Percentiles rank a stretch among this genome's conserved stretches.
These are phyloP conservation scores for Epichloe gansuensis DNA, from an alignment of 2,329 filamentous ascomycete species.

Conservation along the genomic window DNA sequence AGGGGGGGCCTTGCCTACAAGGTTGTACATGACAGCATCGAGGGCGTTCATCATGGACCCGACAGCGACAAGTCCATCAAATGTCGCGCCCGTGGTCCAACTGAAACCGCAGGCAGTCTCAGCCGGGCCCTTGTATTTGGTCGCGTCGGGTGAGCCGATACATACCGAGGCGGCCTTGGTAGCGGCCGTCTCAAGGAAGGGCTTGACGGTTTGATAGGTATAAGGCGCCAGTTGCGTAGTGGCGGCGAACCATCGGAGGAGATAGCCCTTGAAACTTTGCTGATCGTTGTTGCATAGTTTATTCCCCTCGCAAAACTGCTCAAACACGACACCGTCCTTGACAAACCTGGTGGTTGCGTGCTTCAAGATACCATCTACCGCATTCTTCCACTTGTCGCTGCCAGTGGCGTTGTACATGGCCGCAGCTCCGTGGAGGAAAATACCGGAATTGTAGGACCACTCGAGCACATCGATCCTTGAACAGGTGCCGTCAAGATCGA, in stretches of 20 bases:
- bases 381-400: constrained; percentile 39
- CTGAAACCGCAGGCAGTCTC: constrained; percentile 54
- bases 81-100: constrained; percentile 41
- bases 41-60: constrained; percentile 59
- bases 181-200: constrained; percentile 38
- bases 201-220: constrained; percentile 34
- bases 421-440: constrained; percentile 49
- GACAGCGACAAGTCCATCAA: constrained; percentile 49
- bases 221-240: constrained; percentile 42
- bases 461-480: constrained; percentile 41
- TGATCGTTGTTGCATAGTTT: constrained; percentile 57
- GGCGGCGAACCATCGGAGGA: constrained; percentile 51
- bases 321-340: constrained; percentile 40
- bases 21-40: constrained; percentile 47
- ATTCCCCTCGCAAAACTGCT: constrained; percentile 51
- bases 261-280: constrained; percentile 63
- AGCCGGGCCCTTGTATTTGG: constrained; percentile 35
- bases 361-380: constrained; percentile 44
- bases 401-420: constrained; percentile 50
- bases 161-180: constrained; percentile 39
- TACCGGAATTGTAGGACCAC: constrained; percentile 59
- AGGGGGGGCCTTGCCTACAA: constrained; percentile 30
- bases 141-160: constrained; percentile 28
- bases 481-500: constrained; percentile 30
- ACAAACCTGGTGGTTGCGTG: constrained; percentile 42